Evolutionary conservation across 768 basidiomycete genomes (phyloP).

Genomic region (Pisolithus sp.): DNA sequence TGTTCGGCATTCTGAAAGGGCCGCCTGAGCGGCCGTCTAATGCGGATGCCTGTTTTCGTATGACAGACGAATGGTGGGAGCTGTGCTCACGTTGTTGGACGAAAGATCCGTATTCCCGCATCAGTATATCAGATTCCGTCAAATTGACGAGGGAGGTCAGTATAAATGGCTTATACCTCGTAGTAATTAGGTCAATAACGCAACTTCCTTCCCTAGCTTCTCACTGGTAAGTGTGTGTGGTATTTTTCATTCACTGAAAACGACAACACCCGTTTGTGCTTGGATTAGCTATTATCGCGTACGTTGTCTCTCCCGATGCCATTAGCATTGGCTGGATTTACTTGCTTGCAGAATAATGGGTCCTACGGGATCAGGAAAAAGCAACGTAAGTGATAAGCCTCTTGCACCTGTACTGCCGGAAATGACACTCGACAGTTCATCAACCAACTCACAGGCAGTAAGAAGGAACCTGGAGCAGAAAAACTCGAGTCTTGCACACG

Average conservation of each 20-base stretch:
- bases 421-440: background rate
- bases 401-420: no score
- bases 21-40: background rate
- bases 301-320: no score
- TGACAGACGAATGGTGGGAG: background rate
- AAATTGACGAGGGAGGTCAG: no score
- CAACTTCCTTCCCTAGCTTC: no score
- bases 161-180: no score
- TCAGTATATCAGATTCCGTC: background rate
- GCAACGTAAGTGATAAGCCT: background rate
- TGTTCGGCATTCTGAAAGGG: background rate
- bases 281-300: no score
- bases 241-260: no score
- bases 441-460: background rate
- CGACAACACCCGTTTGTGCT: no score
- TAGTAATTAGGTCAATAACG: no score
- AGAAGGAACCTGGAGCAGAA: constrained; percentile 2
- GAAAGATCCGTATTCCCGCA: background rate
- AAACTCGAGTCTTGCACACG: background rate
- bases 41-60: background rate
- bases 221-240: no score
- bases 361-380: constrained; percentile 3
- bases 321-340: no score
- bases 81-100: background rate
- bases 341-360: constrained; percentile 8